Conservation (phyloP, 2,329 filamentous ascomycete genomes). For the Microdochium paspali region DNA sequence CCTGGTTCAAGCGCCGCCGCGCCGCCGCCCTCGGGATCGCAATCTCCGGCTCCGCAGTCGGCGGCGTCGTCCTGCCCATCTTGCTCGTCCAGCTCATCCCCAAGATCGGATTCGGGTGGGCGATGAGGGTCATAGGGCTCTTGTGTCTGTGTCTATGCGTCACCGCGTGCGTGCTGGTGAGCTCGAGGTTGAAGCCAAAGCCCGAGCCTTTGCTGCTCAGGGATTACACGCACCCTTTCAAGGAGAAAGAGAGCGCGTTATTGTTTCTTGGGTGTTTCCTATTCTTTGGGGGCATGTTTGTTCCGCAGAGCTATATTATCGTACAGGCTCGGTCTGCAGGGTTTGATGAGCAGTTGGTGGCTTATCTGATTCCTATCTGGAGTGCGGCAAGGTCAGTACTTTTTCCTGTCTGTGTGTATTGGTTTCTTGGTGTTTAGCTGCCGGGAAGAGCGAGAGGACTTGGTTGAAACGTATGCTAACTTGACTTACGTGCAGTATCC, state of each 20-base stretch:
- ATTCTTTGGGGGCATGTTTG: slow-evolving; percentile 45
- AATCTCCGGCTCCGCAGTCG: slow-evolving; percentile 37
- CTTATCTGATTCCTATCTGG: slow-evolving; percentile 47
- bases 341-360: slow-evolving; percentile 27
- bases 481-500: slow-evolving; percentile 32
- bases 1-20: slow-evolving; percentile 37
- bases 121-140: slow-evolving; percentile 25
- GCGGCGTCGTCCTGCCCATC: slow-evolving; percentile 47
- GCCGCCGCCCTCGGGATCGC: slow-evolving; percentile 37
- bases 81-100: slow-evolving; percentile 42
- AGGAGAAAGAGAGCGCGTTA: slow-evolving; percentile 33
- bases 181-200: slow-evolving; percentile 22
- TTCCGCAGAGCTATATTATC: slow-evolving; percentile 43
- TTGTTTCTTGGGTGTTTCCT: slow-evolving; percentile 39
- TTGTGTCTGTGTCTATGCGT: slow-evolving; percentile 22
- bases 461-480: neutral
- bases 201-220: slow-evolving; percentile 29
- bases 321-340: slow-evolving; percentile 35
- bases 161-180: slow-evolving; percentile 20
- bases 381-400: slow-evolving; percentile 39
- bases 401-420: neutral
- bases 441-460: neutral
- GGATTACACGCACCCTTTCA: slow-evolving; percentile 37
- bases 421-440: neutral
- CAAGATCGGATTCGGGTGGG: slow-evolving; percentile 30